These are phyloP conservation scores for Rhipidocladum racemiflorum DNA, from an alignment of 176 grass and related monocot genomes.

Conservation along the genomic window DNA sequence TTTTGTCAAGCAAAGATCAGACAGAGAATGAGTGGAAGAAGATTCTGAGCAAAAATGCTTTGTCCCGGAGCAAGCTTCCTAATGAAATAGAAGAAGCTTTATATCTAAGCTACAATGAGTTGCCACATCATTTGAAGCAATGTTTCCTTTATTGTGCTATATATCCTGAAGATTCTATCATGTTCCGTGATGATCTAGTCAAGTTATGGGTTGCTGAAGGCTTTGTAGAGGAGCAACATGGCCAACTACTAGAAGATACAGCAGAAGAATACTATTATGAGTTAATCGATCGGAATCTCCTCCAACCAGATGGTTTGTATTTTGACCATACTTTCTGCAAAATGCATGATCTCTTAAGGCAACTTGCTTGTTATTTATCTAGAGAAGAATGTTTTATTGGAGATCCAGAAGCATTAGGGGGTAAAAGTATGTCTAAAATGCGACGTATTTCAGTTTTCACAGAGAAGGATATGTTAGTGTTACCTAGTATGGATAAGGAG, in stretches of 20 bases:
- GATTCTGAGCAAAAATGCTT: constrained; percentile 20
- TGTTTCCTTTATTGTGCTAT: constrained; percentile 42
- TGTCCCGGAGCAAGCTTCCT: constrained; percentile 1
- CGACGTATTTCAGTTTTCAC: background rate
- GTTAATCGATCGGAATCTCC: background rate
- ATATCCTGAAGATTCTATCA: background rate
- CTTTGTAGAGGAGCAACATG: background rate
- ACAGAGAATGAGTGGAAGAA: constrained; percentile 23
- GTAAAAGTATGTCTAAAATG: background rate
- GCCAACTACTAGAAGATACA: constrained; percentile 27
- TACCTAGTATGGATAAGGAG: background rate
- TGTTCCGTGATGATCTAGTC: background rate
- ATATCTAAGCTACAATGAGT: constrained; percentile 38
- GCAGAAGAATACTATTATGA: constrained; percentile 35
- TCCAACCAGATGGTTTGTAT: accelerated
- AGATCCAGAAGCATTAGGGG: background rate
- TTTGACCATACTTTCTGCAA: accelerated
- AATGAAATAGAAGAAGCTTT: constrained; percentile 20
- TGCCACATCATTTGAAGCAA: constrained; percentile 16
- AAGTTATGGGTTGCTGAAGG: constrained; percentile 39
- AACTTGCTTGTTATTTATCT: background rate
- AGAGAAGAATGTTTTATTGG: background rate
- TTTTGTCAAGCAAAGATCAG: background rate
- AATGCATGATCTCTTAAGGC: background rate
- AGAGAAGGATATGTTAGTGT: background rate